Base-by-base conservation (phyloP, 179 eudicot genomes). In the Silene noctiflora region DNA sequence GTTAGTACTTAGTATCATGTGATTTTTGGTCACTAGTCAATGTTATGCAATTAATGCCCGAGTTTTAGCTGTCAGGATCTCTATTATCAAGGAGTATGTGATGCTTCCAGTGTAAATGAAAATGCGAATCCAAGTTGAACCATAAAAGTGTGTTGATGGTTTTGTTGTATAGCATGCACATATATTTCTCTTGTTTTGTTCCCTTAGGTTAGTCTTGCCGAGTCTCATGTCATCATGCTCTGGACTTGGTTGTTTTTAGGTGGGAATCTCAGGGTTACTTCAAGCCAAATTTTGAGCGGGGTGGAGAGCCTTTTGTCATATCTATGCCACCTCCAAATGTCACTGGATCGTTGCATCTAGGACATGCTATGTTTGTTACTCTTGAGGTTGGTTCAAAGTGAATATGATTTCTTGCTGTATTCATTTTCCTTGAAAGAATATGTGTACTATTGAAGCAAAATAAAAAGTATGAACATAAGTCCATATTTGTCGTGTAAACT, bases 321-420 rank as follows among this genome's bases (percentile, higher is more conserved):
- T 82, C 99, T 16, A 95, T 95, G 99, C 99, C 99, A 58, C 99
- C 99, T 33, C 98, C 99, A 72, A 95, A 95, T 84, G 97, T 95
- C 42, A 95, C 99, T 29, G 99, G 99, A 77, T 95, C 98, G 4
- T 81, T 95, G 91, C 99, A 95, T 85, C 91, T 95, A 93, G 99
- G 99, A 71, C 99, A 95, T 88, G 99, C 98, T 24, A 93, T 95
- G 98, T 95, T 95, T 88, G 99, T 95, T 69, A 95, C 99, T 44
- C 98, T 95, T 80, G 99, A 95, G 99, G 99, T 95, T 82, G 78
- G 91, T 70, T 53, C 42, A 7, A n/a, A 58, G 11, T 39, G 58
- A 71, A 14, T 27, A 33, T 10, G 6, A 6, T 63, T 35, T 44
- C 67, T 70, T 33, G 21, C 1, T 25, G 20, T 21, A 21, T 72